These are phyloP conservation scores for Boletus patriciae DNA, from an alignment of 768 basidiomycete genomes.

Conservation along the genomic window DNA sequence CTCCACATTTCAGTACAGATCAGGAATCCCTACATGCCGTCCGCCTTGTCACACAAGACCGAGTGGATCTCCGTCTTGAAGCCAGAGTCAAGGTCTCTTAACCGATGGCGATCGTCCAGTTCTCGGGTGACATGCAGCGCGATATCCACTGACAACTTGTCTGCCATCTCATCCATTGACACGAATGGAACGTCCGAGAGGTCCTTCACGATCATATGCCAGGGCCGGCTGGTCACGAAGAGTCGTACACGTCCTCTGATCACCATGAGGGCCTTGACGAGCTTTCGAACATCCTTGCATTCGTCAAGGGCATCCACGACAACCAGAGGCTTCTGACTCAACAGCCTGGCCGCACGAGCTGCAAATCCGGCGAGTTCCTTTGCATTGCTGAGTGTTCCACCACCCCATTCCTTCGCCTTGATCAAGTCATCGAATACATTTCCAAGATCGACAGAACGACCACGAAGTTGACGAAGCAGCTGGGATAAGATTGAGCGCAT, in stretches of 20 bases:
- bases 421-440: background rate
- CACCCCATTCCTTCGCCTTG: background rate
- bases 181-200: background rate
- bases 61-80: background rate
- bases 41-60: background rate
- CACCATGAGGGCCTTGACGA: background rate
- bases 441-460: background rate
- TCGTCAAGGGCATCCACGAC: slow-evolving; percentile 11
- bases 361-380: slow-evolving; percentile 1
- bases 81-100: background rate
- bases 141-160: background rate
- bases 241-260: background rate
- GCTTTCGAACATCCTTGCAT: background rate
- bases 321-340: background rate
- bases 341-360: background rate
- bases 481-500: slow-evolving; percentile 3
- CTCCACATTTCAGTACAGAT: background rate
- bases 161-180: background rate
- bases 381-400: background rate
- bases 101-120: background rate
- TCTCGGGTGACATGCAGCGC: background rate
- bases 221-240: slow-evolving; percentile 1
- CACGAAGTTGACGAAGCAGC: background rate
- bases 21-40: background rate
- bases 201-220: background rate